Evolutionary conservation across 176 grass and related monocot species (phyloP).

Genomic region (Miscanthus lutarioriparius): DNA sequence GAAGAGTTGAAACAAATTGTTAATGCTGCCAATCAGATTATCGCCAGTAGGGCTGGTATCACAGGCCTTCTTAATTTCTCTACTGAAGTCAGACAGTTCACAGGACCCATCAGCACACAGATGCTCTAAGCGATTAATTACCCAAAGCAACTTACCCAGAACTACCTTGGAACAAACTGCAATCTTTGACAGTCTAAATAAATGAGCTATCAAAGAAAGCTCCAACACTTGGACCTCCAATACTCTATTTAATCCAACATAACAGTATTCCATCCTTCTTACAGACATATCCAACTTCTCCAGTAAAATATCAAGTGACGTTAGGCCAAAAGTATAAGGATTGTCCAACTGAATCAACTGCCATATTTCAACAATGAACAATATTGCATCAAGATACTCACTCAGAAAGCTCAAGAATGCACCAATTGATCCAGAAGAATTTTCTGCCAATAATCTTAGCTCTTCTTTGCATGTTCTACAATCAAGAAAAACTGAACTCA

Average conservation of each 20-base stretch:
- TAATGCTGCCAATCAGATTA: conserved; percentile 26
- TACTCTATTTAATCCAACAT: conserved; percentile 55
- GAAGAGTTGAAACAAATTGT: conserved; percentile 62
- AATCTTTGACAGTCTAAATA: conserved; percentile 51
- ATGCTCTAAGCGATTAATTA: conserved; percentile 51
- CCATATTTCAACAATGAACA: conserved; percentile 59
- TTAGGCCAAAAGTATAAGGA: conserved; percentile 46
- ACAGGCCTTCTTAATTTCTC: conserved; percentile 62
- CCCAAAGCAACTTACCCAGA: conserved; percentile 50
- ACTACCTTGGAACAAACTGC: conserved; percentile 36
- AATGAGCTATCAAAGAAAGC: conserved; percentile 58
- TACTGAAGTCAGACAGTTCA: conserved; percentile 64
- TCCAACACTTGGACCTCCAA: conserved; percentile 71
- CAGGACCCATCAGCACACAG: conserved; percentile 48
- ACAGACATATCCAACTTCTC: conserved; percentile 65
- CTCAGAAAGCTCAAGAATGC: conserved; percentile 64
- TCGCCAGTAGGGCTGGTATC: background rate
- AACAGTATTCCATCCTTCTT: conserved; percentile 65
- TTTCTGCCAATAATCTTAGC: conserved; percentile 53
- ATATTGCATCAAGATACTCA: conserved; percentile 63
- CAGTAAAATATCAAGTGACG: conserved; percentile 53
- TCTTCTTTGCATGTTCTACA: conserved; percentile 72
- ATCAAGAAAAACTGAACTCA: conserved; percentile 29
- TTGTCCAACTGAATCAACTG: conserved; percentile 38
- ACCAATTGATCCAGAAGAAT: conserved; percentile 45